phyloP scores from a whole-genome alignment of 164 flowering plant species.

The Vitis cinerea region DNA sequence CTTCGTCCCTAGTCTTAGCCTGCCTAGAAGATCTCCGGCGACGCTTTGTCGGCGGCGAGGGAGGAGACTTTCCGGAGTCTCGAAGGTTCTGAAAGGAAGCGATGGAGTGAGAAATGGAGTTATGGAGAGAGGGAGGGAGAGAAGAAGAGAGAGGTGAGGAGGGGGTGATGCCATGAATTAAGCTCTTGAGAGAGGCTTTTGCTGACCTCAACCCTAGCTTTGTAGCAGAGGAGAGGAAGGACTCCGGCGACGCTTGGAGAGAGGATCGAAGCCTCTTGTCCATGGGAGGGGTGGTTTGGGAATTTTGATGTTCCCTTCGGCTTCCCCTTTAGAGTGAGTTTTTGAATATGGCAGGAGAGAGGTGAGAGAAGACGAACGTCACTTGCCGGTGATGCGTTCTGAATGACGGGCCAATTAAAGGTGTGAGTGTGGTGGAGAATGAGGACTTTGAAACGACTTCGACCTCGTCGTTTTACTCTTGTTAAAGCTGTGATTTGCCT shows the following conservation, averaged over 20 bases:
- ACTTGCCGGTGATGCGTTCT: not conserved
- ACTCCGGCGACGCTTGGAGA: conserved; percentile 58
- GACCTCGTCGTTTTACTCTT: not conserved
- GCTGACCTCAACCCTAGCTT: conserved; percentile 42
- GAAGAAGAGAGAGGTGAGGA: conserved; percentile 48
- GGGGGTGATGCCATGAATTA: conserved; percentile 46
- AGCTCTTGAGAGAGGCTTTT: conserved; percentile 63
- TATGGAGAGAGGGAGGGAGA: conserved; percentile 64
- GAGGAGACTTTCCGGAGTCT: conserved; percentile 23
- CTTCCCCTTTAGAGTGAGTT: not conserved
- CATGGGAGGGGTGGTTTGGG: conserved; percentile 29
- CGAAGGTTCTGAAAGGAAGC: conserved; percentile 32
- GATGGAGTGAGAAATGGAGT: conserved; percentile 49
- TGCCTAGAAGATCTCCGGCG: conserved; percentile 50
- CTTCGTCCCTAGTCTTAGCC: conserved; percentile 12
- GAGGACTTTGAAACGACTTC: not conserved
- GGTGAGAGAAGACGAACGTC: not conserved
- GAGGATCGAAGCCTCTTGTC: conserved; percentile 78
- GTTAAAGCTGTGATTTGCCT: too few species aligned
- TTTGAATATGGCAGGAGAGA: not conserved
- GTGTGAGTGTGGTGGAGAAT: not conserved
- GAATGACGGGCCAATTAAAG: not conserved
- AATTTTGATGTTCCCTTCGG: conserved; percentile 3
- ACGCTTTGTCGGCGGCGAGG: conserved; percentile 69
- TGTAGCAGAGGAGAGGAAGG: conserved; percentile 56